Evolutionary conservation across 2,329 filamentous ascomycete genomes (phyloP).

Genomic region (Ascocoryne sarcoides): DNA sequence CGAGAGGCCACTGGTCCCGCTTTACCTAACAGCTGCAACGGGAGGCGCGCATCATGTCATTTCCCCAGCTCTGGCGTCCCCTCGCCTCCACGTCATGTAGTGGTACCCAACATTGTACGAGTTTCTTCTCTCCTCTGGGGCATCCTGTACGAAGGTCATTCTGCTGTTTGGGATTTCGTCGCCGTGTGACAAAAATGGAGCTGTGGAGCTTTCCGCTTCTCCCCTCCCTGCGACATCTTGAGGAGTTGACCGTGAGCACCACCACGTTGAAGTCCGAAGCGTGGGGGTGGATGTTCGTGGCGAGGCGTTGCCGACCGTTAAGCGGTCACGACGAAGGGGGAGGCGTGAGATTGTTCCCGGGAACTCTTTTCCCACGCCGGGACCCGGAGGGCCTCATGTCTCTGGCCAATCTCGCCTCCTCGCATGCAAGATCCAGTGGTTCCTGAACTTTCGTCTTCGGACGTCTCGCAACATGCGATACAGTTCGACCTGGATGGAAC

Average conservation of each 20-base stretch:
- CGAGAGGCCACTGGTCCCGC: not conserved
- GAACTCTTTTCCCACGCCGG: not conserved
- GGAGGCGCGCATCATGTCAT: not conserved
- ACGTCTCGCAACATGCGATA: not conserved
- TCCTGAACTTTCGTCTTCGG: not conserved
- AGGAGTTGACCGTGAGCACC: not conserved
- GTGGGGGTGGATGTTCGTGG: not conserved
- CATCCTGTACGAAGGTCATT: not conserved
- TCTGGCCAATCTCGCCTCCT: not conserved
- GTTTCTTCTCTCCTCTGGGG: not conserved
- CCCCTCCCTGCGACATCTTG: not conserved
- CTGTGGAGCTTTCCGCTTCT: not conserved
- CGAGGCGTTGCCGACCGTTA: not conserved
- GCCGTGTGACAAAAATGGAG: not conserved
- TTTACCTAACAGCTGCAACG: not conserved
- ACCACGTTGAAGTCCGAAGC: not conserved
- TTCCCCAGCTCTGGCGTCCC: not conserved
- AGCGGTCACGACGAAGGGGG: not conserved
- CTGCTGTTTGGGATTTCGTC: not conserved
- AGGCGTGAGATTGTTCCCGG: not conserved
- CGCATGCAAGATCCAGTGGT: not conserved
- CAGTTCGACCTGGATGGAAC: not conserved
- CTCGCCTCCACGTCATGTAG: not conserved
- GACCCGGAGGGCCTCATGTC: not conserved
- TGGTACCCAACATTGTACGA: not conserved